Conservation (phyloP, 2,329 filamentous ascomycete genomes). For the Clarireedia hainanense region DNA sequence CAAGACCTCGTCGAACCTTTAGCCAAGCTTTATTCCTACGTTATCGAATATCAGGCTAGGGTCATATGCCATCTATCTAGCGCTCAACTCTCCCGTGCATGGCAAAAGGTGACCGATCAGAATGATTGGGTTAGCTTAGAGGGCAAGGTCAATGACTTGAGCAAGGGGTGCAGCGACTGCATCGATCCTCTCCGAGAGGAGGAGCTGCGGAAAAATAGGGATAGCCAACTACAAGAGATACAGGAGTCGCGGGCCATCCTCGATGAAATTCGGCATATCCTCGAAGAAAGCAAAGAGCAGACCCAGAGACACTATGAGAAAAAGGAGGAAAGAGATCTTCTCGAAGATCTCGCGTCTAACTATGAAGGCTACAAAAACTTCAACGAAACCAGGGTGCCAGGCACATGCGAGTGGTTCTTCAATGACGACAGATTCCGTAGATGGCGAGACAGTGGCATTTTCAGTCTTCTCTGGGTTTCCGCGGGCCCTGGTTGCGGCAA, state of each 20-base stretch:
- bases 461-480: neutral
- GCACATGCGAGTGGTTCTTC: neutral
- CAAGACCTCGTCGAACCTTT: too few relatives aligned
- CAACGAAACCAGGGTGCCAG: neutral
- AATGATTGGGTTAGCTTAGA: neutral
- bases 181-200: neutral
- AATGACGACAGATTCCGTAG: neutral
- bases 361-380: neutral
- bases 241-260: too few relatives aligned
- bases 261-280: too few relatives aligned
- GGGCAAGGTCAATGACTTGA: neutral
- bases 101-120: neutral
- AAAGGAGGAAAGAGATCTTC: too few relatives aligned
- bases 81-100: too few relatives aligned
- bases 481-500: conserved; percentile 2
- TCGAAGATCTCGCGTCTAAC: too few relatives aligned
- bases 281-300: too few relatives aligned
- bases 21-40: too few relatives aligned
- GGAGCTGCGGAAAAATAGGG: neutral
- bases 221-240: neutral
- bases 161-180: neutral
- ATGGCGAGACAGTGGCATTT: neutral
- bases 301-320: too few relatives aligned
- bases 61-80: too few relatives aligned
- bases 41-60: too few relatives aligned